Evolutionary conservation across 2,329 filamentous ascomycete species (phyloP).

Genomic region (Parafenestella ontariensis): DNA sequence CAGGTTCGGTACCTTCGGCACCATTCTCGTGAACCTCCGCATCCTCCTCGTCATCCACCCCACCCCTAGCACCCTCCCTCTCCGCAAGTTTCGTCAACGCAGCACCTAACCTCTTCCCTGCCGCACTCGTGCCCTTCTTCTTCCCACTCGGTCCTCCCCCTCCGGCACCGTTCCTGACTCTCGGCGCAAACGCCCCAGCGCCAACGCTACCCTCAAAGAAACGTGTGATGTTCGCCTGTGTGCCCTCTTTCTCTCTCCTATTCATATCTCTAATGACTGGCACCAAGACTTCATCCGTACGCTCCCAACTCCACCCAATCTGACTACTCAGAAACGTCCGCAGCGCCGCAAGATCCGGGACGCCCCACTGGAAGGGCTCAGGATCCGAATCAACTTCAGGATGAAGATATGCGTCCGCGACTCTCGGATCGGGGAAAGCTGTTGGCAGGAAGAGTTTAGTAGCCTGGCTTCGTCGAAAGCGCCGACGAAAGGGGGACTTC

Average conservation of each 20-base stretch:
- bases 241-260: constrained; percentile 82
- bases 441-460: constrained; percentile 86
- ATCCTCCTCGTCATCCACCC: constrained; percentile 24
- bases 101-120: constrained; percentile 44
- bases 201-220: constrained; percentile 83
- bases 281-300: constrained; percentile 93
- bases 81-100: constrained; percentile 41
- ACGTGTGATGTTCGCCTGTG: constrained; percentile 93
- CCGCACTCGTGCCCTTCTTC: constrained; percentile 38
- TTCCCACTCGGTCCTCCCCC: constrained; percentile 63
- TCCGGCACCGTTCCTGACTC: constrained; percentile 62
- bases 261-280: constrained; percentile 98
- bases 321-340: constrained; percentile 86
- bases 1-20: constrained; percentile 8
- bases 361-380: constrained; percentile 90
- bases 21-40: constrained; percentile 17
- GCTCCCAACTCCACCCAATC: constrained; percentile 89
- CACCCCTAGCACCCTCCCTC: constrained; percentile 35
- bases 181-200: constrained; percentile 74
- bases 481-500: constrained; percentile 74
- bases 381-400: constrained; percentile 84
- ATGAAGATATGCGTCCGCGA: constrained; percentile 81
- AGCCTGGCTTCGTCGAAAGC: constrained; percentile 80
- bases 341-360: constrained; percentile 88
- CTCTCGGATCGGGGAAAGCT: constrained; percentile 77